Evolutionary conservation across 352 stramenopile genomes (phyloP).

Genomic region (Phytophthora chlamydospora): DNA sequence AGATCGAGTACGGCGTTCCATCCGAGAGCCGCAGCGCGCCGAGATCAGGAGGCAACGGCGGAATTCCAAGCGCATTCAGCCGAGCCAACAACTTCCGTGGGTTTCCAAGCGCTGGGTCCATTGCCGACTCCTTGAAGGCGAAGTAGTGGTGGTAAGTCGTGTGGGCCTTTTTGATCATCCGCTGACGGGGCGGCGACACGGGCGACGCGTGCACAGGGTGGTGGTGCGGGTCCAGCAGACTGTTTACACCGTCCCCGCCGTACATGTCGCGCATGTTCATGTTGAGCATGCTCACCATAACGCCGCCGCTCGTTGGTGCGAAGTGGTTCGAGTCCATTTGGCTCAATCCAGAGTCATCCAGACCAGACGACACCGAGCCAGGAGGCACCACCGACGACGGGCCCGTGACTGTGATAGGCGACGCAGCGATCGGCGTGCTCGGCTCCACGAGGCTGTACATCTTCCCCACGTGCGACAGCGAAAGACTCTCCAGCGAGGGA

Average conservation of each 20-base stretch:
- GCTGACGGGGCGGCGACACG: slow-evolving; percentile 65
- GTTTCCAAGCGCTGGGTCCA: slow-evolving; percentile 81
- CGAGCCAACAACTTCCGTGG: slow-evolving; percentile 89
- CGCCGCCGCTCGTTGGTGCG: slow-evolving; percentile 47
- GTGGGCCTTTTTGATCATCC: slow-evolving; percentile 66
- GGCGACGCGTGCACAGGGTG: slow-evolving; percentile 42
- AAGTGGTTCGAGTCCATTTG: slow-evolving; percentile 74
- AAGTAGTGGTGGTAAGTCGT: slow-evolving; percentile 77
- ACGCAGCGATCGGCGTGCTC: slow-evolving; percentile 61
- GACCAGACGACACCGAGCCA: slow-evolving; percentile 33
- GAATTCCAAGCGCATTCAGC: slow-evolving; percentile 92
- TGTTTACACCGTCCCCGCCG: slow-evolving; percentile 63
- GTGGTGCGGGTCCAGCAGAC: slow-evolving; percentile 59
- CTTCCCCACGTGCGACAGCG: slow-evolving; percentile 74
- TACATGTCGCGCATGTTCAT: slow-evolving; percentile 87
- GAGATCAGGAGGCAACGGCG: slow-evolving; percentile 92
- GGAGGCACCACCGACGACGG: slow-evolving; percentile 38
- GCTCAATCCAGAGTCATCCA: slow-evolving; percentile 42
- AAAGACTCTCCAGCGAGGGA: slow-evolving; percentile 73
- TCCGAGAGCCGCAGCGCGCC: slow-evolving; percentile 78
- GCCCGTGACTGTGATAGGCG: slow-evolving; percentile 46
- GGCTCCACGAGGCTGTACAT: slow-evolving; percentile 86
- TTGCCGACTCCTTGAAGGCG: slow-evolving; percentile 80
- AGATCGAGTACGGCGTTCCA: slow-evolving; percentile 79
- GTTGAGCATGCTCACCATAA: slow-evolving; percentile 83